Evolutionary conservation across 179 eudicot species (phyloP), one percentile per base, ranked within the genome.

Genomic region (Camellia oleifera): DNA sequence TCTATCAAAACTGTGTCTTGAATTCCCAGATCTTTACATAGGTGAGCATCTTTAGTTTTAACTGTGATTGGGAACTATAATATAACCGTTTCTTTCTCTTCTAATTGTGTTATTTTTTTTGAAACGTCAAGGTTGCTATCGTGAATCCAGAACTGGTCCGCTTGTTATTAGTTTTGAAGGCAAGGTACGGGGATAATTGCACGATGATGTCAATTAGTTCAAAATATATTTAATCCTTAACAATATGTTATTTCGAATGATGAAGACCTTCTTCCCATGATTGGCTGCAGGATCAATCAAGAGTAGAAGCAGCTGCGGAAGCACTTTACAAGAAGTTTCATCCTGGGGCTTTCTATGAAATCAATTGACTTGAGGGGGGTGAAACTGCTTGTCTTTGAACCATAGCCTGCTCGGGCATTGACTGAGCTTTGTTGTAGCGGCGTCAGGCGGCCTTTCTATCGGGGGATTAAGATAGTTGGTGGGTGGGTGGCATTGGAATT

Each of bases 81-180:
- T 17, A 66, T 23, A 6, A 32, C n/a, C 76, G 13, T 12, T 45
- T 69, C 10, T 17, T 2, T 64, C 72, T 53, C 72, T 23, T 67
- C 77, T 76, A 52, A 79, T 82, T 42, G 12, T 68, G 54, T 6
- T 23, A 12, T 56, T 77, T 76, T 53, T 32, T 69, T 77, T 83
- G 76, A 69, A 44, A 69, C 40, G 75, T 83, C 46, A 79, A 97
- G 99, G 99, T 45, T 92, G 92, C 81, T 85, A 92, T 81, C 97
- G 99, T 48, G 87, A 88, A 81, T 87, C 97, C 65, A 90, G 99
- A 81, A 82, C 46, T 26, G 97, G 93, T 2, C 81, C 93, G 20
- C 94, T 97, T 50, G 83, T 94, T 10, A 91, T 97, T 45, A 86
- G 86, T 70, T 77, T 97, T 18, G 85, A 89, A 88, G 97, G 99